Percentiles rank a stretch among this genome's conserved stretches.
These are phyloP conservation scores for Myriosclerotinia scirpicola DNA, from an alignment of 2,329 filamentous ascomycete species.

Conservation along the genomic window DNA sequence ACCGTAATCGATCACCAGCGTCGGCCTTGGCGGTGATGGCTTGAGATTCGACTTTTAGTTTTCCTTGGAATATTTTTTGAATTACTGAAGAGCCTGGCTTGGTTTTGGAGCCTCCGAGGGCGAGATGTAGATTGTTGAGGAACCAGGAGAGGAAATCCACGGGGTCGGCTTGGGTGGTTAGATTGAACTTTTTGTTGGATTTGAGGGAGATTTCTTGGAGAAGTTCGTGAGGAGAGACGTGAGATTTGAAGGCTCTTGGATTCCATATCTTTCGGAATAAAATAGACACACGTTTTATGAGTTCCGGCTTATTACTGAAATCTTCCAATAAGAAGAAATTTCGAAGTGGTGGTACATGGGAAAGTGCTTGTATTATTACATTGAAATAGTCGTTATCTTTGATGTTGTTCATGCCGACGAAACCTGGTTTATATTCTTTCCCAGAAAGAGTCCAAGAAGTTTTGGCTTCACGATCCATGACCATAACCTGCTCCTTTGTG, in stretches of 20 bases:
- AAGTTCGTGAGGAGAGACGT: slow-evolving; percentile 95
- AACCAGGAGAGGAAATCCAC: slow-evolving; percentile 98
- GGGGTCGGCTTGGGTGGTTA: slow-evolving; percentile 89
- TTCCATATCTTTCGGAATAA: slow-evolving; percentile 98
- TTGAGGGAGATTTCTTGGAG: slow-evolving; percentile 90
- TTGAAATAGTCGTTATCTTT: slow-evolving; percentile 99
- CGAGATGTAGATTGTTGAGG: slow-evolving; percentile 90
- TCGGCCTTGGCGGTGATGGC: slow-evolving; percentile 90
- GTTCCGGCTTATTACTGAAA: slow-evolving; percentile 70
- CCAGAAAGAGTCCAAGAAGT: slow-evolving; percentile 75
- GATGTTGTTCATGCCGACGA: slow-evolving; percentile 99
- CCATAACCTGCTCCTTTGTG: slow-evolving; percentile 74
- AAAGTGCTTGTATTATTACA: slow-evolving; percentile 85
- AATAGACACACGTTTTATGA: slow-evolving; percentile 84
- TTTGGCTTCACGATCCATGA: slow-evolving; percentile 67
- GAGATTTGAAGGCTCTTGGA: slow-evolving; percentile 88
- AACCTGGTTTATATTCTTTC: slow-evolving; percentile 87
- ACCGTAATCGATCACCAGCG: slow-evolving; percentile 80
- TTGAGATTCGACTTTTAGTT: slow-evolving; percentile 88
- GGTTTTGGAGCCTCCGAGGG: slow-evolving; percentile 84
- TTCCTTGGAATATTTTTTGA: slow-evolving; percentile 91
- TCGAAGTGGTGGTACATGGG: slow-evolving; percentile 83
- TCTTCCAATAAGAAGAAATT: slow-evolving; percentile 92
- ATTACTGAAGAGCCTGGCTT: slow-evolving; percentile 83
- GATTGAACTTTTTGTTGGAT: slow-evolving; percentile 88